Evolutionary conservation across 2,329 filamentous ascomycete species (phyloP).

Genomic region (Hypoxylon sp.): DNA sequence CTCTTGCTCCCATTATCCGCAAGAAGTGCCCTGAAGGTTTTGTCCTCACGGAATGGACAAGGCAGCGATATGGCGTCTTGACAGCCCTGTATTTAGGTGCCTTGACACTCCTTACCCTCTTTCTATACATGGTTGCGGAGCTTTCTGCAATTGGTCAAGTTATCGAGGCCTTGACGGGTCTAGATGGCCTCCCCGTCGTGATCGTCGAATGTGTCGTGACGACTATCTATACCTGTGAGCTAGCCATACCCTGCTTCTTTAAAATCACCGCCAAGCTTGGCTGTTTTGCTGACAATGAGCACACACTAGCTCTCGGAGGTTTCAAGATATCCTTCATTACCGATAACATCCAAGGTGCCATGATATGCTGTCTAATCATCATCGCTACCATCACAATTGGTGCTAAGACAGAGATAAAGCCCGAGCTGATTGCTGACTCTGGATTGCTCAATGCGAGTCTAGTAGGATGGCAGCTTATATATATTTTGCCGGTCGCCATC

Average conservation of each 20-base stretch:
- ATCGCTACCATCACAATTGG: conserved; percentile 84
- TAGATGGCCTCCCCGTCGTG: conserved; percentile 79
- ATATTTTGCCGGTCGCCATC: conserved; percentile 84
- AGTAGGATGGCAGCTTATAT: conserved; percentile 86
- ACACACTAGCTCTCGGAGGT: conserved; percentile 75
- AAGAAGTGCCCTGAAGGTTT: conserved; percentile 86
- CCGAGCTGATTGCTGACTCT: conserved; percentile 74
- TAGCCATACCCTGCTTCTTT: conserved; percentile 43
- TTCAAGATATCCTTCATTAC: conserved; percentile 88
- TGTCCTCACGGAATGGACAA: conserved; percentile 86
- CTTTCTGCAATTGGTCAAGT: conserved; percentile 86
- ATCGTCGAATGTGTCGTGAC: conserved; percentile 84
- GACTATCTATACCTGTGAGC: conserved; percentile 83
- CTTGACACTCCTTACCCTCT: conserved; percentile 83
- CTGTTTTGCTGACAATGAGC: conserved; percentile 27
- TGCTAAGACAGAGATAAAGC: conserved; percentile 78
- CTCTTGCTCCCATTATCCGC: conserved; percentile 81
- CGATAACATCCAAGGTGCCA: conserved; percentile 82
- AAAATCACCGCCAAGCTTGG: neutral
- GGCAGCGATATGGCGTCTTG: conserved; percentile 78
- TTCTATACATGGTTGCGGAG: conserved; percentile 89
- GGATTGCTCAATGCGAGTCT: conserved; percentile 76
- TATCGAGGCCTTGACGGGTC: conserved; percentile 77
- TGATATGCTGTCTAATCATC: conserved; percentile 81
- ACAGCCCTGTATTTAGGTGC: conserved; percentile 80